Evolutionary conservation across 768 basidiomycete species (phyloP).

Genomic region (Tylopilus plumbeoviolaceoides): DNA sequence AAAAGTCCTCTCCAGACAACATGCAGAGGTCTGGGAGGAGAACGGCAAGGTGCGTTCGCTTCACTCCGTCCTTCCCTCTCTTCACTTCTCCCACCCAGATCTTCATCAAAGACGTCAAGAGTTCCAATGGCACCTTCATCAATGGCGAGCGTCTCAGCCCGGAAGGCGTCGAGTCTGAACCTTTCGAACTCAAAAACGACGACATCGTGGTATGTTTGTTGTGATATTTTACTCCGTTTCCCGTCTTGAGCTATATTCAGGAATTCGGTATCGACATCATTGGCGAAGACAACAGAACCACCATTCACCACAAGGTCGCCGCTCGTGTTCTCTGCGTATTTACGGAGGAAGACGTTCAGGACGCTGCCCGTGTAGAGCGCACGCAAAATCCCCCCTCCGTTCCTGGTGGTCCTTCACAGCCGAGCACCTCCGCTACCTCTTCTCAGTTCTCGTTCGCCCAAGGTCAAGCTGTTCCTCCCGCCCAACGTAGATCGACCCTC

Average conservation of each 20-base stretch:
- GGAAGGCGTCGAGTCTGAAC: conserved; percentile 88
- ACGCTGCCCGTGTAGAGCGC: conserved; percentile 67
- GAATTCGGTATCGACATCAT: conserved; percentile 99
- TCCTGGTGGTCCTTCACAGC: conserved; percentile 34
- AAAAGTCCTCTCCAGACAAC: conserved; percentile 89
- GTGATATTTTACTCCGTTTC: background rate
- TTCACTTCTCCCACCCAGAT: conserved; percentile 50
- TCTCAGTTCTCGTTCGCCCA: conserved; percentile 42
- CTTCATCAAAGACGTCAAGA: conserved; percentile 97
- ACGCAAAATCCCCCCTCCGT: conserved; percentile 42
- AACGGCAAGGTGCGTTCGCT: conserved; percentile 61
- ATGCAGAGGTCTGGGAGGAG: conserved; percentile 99
- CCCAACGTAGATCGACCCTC: conserved; percentile 53
- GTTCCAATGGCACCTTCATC: conserved; percentile 97
- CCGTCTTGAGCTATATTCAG: conserved; percentile 36
- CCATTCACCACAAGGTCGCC: conserved; percentile 98
- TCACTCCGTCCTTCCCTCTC: background rate
- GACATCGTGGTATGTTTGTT: conserved; percentile 81
- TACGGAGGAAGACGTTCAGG: conserved; percentile 76
- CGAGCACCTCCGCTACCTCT: conserved; percentile 24
- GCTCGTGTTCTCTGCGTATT: conserved; percentile 90
- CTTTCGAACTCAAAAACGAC: conserved; percentile 90
- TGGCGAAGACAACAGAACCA: conserved; percentile 96
- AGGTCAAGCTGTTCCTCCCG: conserved; percentile 32
- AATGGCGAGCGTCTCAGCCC: conserved; percentile 89